Percentiles rank a stretch among this genome's conserved stretches.
These are phyloP conservation scores for Forsythia suspensa DNA, from an alignment of 257 asterid genomes.

Conservation along the genomic window DNA sequence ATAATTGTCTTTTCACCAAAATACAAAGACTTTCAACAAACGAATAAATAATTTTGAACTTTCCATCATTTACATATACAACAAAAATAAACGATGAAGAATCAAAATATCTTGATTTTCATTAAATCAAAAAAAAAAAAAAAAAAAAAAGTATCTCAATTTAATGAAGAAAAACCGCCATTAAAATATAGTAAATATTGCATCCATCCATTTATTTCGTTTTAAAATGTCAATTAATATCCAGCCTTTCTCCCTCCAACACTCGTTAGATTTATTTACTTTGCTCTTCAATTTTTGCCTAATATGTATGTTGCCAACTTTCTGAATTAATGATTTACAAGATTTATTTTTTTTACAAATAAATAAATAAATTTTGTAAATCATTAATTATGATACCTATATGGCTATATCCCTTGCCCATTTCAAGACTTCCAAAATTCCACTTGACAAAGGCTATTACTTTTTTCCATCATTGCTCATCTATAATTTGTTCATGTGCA, in stretches of 20 bases:
- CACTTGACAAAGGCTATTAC: background rate
- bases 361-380: background rate
- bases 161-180: background rate
- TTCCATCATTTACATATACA: too few relatives aligned
- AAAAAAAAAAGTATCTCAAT: too few relatives aligned
- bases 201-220: background rate
- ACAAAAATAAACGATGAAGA: background rate
- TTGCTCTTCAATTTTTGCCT: background rate
- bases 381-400: background rate
- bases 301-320: background rate
- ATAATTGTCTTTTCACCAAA: too few relatives aligned
- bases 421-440: background rate
- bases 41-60: too few relatives aligned
- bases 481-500: background rate
- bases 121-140: too few relatives aligned
- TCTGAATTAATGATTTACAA: too few relatives aligned
- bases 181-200: background rate
- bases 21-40: too few relatives aligned
- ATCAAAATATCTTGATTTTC: too few relatives aligned
- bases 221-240: background rate
- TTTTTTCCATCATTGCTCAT: background rate
- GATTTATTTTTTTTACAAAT: too few relatives aligned
- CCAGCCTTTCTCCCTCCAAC: background rate
- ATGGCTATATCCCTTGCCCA: background rate
- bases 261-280: background rate